Percentiles rank a stretch among this genome's conserved stretches.
phyloP scores from a whole-genome alignment of 2,329 filamentous ascomycete genomes.

The Zalaria sp. region DNA sequence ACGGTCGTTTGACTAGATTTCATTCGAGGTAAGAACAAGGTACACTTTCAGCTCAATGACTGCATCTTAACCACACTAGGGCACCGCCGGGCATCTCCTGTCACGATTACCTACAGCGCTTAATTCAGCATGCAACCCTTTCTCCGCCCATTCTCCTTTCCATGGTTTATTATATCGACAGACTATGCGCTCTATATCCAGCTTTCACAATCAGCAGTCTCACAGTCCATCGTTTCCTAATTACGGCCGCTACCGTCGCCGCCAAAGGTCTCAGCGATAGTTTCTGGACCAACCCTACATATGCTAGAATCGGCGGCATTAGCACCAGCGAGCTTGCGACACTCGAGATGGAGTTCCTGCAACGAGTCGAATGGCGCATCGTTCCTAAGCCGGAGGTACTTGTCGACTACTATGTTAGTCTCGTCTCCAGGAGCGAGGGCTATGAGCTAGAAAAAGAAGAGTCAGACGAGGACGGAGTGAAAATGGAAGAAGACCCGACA shows the following conservation, averaged over 20 bases:
- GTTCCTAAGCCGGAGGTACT: slow-evolving; percentile 89
- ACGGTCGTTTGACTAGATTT: slow-evolving; percentile 80
- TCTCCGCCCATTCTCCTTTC: slow-evolving; percentile 88
- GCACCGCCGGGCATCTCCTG: slow-evolving; percentile 87
- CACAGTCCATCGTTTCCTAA: slow-evolving; percentile 93
- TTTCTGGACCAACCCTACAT: slow-evolving; percentile 97
- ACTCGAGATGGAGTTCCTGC: slow-evolving; percentile 84
- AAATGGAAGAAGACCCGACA: too few relatives aligned
- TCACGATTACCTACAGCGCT: slow-evolving; percentile 77
- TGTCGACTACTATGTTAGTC: slow-evolving; percentile 79
- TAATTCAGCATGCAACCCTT: slow-evolving; percentile 87
- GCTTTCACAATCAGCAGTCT: slow-evolving; percentile 94
- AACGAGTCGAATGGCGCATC: slow-evolving; percentile 89
- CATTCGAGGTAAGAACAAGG: slow-evolving; percentile 59
- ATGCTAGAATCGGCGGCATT: slow-evolving; percentile 85
- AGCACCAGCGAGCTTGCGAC: slow-evolving; percentile 79
- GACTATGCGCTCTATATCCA: slow-evolving; percentile 79
- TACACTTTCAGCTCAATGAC: not conserved
- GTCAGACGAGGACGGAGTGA: too few relatives aligned
- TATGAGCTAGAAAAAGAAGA: slow-evolving; percentile 35
- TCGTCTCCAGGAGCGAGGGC: slow-evolving; percentile 55
- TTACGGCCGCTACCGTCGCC: slow-evolving; percentile 87
- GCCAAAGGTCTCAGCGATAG: slow-evolving; percentile 92
- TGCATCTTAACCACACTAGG: slow-evolving; percentile 17
- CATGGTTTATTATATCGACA: slow-evolving; percentile 98